Conservation (phyloP, 2,329 filamentous ascomycete species). For the Sclerotinia borealis region DNA sequence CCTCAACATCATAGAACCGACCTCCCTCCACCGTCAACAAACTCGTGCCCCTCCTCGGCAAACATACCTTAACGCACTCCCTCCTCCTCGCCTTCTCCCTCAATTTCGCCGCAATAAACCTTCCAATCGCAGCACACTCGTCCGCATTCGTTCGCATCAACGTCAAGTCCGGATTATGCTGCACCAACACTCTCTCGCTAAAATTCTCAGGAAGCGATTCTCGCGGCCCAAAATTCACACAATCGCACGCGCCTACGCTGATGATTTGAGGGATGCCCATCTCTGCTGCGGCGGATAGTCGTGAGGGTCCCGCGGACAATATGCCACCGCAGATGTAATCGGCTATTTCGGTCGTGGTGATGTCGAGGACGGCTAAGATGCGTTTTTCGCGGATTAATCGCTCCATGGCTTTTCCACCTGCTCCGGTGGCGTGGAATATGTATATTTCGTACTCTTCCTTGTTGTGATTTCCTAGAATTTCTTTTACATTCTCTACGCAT, state of each 20-base stretch:
- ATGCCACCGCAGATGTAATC: conserved; percentile 58
- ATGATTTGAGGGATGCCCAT: conserved; percentile 53
- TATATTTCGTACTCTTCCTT: conserved; percentile 49
- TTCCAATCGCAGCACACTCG: conserved; percentile 50
- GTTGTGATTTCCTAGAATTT: conserved; percentile 36
- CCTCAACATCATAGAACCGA: conserved; percentile 44
- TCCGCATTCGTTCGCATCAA: conserved; percentile 56
- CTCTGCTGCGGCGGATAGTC: conserved; percentile 52
- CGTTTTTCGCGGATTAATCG: conserved; percentile 48
- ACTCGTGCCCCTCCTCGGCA: conserved; percentile 57
- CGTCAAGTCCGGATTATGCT: conserved; percentile 62
- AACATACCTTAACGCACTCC: conserved; percentile 46
- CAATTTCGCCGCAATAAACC: conserved; percentile 50
- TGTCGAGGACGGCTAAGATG: conserved; percentile 61
- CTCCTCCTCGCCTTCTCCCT: conserved; percentile 35
- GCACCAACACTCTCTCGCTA: conserved; percentile 45
- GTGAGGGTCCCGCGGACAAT: conserved; percentile 50
- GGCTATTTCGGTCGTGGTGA: conserved; percentile 66
- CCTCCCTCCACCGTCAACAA: conserved; percentile 49
- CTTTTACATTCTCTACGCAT: conserved; percentile 50
- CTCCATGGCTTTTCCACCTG: conserved; percentile 65
- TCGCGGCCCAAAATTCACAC: conserved; percentile 47
- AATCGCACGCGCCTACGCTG: conserved; percentile 41
- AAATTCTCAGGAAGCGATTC: conserved; percentile 51
- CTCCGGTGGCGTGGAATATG: conserved; percentile 65